A percentile compares a stretch with the other conserved stretches of the same genome.
phyloP scores from a whole-genome alignment of 2,329 filamentous ascomycete species.

The Ophiostoma ulmi region DNA sequence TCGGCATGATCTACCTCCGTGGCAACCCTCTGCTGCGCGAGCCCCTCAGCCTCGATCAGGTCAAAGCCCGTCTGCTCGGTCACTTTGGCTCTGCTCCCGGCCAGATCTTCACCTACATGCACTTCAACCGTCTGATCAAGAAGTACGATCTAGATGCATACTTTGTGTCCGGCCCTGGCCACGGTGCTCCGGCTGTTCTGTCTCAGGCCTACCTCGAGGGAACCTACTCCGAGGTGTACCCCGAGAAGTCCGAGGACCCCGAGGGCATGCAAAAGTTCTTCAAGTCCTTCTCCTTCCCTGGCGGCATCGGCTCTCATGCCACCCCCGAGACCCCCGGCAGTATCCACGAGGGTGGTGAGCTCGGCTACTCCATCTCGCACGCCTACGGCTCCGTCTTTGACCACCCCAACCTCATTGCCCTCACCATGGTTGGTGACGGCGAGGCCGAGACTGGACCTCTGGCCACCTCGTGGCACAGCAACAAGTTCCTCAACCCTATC shows the following conservation, averaged over 20 bases:
- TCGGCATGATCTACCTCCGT: slow-evolving; percentile 76
- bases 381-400: slow-evolving; percentile 74
- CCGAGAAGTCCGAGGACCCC: slow-evolving; percentile 62
- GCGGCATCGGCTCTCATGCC: slow-evolving; percentile 71
- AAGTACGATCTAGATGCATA: slow-evolving; percentile 69
- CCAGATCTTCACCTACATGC: slow-evolving; percentile 75
- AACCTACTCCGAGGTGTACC: slow-evolving; percentile 71
- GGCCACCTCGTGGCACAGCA: slow-evolving; percentile 76
- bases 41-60: slow-evolving; percentile 61
- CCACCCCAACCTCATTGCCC: slow-evolving; percentile 65
- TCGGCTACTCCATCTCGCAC: slow-evolving; percentile 76
- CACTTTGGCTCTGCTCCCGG: slow-evolving; percentile 79
- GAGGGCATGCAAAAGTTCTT: slow-evolving; percentile 71
- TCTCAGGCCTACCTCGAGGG: slow-evolving; percentile 74
- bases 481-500: slow-evolving; percentile 75
- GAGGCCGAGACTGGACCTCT: slow-evolving; percentile 77
- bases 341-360: slow-evolving; percentile 73
- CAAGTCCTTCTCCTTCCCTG: slow-evolving; percentile 78
- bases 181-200: slow-evolving; percentile 70
- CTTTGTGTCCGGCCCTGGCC: slow-evolving; percentile 71
- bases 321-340: slow-evolving; percentile 74
- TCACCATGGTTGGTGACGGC: slow-evolving; percentile 76
- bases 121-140: slow-evolving; percentile 77
- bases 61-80: slow-evolving; percentile 69
- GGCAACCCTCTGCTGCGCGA: slow-evolving; percentile 68